Base-by-base conservation (phyloP, 345 rosid genomes). In the Camelina laxa region DNA sequence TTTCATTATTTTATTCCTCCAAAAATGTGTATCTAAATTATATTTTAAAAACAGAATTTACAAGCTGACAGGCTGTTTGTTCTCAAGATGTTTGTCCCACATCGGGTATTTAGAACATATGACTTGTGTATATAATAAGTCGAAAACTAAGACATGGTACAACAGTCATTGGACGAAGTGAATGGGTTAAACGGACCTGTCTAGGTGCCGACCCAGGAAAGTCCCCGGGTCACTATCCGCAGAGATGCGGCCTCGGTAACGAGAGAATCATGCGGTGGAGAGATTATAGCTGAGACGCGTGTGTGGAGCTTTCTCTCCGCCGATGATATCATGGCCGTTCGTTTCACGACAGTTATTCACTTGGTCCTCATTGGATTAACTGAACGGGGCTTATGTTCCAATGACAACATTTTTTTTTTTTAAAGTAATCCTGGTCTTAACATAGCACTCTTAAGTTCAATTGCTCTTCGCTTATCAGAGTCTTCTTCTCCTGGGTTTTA, bases 221-320 rank as follows among this genome's bases (percentile, higher is more conserved):
- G 74, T 39, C 42, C 42, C 42, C 42, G 75, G 80, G 75, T 45
- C 66, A 69, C 35, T 0, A 0, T 45, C 33, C 36, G 80, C 66
- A 76, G 75, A 76, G 80, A 69, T 76, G 71, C 75, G 54, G 66
- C 70, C 75, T 63, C 67, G 66, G 60, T 0, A 45, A 63, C 75
- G 66, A 76, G 80, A 45, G 51, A 69, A 6, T 69, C 45, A 0
- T 63, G 14, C 65, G 60, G 62, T 35, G 51, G 60, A 36, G 66
- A 36, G 60, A 21, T 33, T 3, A 0, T 44, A 33, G 60, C 65
- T 45, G 75, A 70, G 80, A 76, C 66, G 60, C 65, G 71, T 63
- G 59, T 76, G 70, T 9, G 75, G 75, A 76, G 75, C 65, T 19
- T 75, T 33, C 71, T 76, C 75, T 76, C 57, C 16, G 1, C 51